Percentiles rank a stretch among this genome's conserved stretches.
phyloP scores from a whole-genome alignment of 164 flowering plant species.

The Macadamia integrifolia region DNA sequence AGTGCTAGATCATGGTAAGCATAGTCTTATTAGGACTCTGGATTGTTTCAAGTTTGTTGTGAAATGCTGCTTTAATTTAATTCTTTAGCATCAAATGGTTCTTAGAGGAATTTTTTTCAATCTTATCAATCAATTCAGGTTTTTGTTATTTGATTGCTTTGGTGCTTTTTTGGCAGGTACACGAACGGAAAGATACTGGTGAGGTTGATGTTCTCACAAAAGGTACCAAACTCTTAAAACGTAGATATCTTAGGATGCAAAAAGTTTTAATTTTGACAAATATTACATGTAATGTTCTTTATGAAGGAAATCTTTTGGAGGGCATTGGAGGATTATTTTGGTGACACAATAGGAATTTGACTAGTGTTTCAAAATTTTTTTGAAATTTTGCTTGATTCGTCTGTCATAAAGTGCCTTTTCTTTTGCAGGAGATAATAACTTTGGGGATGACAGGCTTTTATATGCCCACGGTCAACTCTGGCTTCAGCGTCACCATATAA shows the following conservation, averaged over 20 bases:
- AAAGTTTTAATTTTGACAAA: too few species aligned
- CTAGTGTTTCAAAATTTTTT: background rate
- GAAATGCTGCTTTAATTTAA: too few species aligned
- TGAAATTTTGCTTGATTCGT: too few species aligned
- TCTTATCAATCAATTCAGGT: background rate
- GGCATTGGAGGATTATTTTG: background rate
- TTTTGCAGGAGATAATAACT: slow-evolving; percentile 55
- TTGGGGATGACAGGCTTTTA: slow-evolving; percentile 59
- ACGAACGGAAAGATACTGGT: slow-evolving; percentile 53
- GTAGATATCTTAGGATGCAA: background rate
- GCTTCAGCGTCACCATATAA: slow-evolving; percentile 66
- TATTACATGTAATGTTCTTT: too few species aligned
- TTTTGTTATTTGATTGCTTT: slow-evolving; percentile 3
- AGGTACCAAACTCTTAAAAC: slow-evolving; percentile 28
- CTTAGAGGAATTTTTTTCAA: background rate
- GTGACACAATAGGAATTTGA: background rate
- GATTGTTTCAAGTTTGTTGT: too few species aligned
- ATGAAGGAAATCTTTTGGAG: background rate
- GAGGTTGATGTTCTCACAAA: slow-evolving; percentile 74
- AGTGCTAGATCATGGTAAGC: too few species aligned
- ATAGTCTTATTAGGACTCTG: too few species aligned
- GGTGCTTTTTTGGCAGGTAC: slow-evolving; percentile 36
- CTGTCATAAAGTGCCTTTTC: background rate
- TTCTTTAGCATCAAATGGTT: background rate
- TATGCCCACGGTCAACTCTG: slow-evolving; percentile 72